Conservation (phyloP, 1,284 basidiomycete species). For the Cutaneotrichosporon cutaneum region DNA sequence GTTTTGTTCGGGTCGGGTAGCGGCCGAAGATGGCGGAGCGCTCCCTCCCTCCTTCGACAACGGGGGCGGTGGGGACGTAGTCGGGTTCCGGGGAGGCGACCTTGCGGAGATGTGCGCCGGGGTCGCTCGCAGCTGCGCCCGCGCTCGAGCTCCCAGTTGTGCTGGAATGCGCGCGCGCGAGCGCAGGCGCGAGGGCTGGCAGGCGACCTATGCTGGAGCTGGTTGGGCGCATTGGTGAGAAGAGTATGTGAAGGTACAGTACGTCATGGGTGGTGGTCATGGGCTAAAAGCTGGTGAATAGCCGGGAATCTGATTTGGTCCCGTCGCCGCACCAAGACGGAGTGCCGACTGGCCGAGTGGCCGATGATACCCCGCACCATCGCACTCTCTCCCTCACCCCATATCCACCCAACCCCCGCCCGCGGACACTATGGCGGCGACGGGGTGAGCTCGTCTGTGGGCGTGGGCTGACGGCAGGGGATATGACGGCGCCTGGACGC, state of each 20-base stretch:
- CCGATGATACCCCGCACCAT: constrained; percentile 1
- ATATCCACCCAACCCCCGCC: background rate
- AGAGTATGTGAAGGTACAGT: background rate
- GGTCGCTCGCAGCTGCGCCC: background rate
- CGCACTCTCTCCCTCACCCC: constrained; percentile 2
- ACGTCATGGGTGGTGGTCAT: background rate
- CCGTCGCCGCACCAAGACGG: background rate
- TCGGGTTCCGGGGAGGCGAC: background rate
- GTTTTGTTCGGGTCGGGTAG: constrained; percentile 2
- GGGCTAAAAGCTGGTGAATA: background rate
- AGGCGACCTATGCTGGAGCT: too few relatives aligned
- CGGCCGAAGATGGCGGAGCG: constrained; percentile 13
- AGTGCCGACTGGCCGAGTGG: background rate
- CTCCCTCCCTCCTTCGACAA: background rate
- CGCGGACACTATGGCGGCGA: constrained; percentile 8
- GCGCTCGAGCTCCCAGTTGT: too few relatives aligned
- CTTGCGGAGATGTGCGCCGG: background rate
- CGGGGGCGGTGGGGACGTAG: background rate
- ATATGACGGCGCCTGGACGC: constrained; percentile 18
- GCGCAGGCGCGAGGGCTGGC: too few relatives aligned
- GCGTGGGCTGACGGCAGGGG: constrained; percentile 8
- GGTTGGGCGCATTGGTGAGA: too few relatives aligned
- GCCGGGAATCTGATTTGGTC: background rate
- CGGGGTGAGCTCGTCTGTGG: background rate
- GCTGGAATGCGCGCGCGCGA: too few relatives aligned